Evolutionary conservation across 2,329 filamentous ascomycete genomes (phyloP), one percentile per base, ranked within the genome.

Genomic region (Alternaria sp.): DNA sequence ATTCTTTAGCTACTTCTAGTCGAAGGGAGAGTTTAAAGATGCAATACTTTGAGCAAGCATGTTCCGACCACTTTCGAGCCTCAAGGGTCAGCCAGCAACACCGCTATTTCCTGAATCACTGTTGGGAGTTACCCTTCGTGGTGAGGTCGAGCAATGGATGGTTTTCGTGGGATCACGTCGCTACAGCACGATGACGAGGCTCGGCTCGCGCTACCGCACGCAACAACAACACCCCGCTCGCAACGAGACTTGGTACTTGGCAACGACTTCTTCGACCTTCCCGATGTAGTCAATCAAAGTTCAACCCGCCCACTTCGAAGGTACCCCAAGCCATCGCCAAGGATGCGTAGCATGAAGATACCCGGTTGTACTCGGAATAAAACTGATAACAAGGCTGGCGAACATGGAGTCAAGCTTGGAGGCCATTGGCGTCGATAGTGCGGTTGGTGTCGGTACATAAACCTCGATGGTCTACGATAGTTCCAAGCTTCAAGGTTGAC

Each of bases 191-290:
- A 28, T 56, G 52, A 46, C 30, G 44, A 43, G 24, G 46, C 52
- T n/a, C 41, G 32, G 39, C 34, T 51, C 44, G 52, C 51, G 38
- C 43, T 59, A 54, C 24, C 38, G 44, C 32, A 30, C 44, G 34
- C 22, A 44, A 38, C 38, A 46, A 59, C 30, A 39, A 30, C 52
- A 51, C 46, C 46, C 52, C 57, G 51, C 57, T 51, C 44, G 20
- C 43, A 44, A 22, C 12, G 43, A 43, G 46, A 59, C 46, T 56
- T 55, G 39, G 46, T 46, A 46, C 34, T 56, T 59, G 44, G 57
- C 52, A 22, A 41, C 12, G 5, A 11, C 32, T 44, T 28, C 52
- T 51, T 38, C 46, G 30, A 56, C 52, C 46, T 59, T 59, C 57
- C 52, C 4, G 12, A 51, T 59, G 7, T 36, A 51, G 52, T 36